These are phyloP conservation scores for Backusella mclennaniae DNA, from an alignment of 192 early-diverging fungal genomes.

Conservation along the genomic window DNA sequence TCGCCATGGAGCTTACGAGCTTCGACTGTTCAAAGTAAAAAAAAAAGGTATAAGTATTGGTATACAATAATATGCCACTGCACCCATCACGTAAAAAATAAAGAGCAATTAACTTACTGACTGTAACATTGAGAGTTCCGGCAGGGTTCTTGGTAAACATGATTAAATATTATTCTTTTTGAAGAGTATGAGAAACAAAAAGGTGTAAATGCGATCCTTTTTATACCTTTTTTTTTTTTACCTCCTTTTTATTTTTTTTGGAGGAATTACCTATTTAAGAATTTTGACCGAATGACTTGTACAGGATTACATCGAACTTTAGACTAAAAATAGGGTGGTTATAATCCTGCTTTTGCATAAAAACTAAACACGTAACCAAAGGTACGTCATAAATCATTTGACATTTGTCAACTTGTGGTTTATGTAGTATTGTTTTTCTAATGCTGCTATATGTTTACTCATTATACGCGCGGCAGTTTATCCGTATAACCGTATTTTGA, in stretches of 20 bases:
- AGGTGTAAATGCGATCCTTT: not conserved
- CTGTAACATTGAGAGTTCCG: conserved; percentile 13
- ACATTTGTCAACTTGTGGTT: not conserved
- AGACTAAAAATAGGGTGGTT: not conserved
- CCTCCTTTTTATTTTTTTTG: not conserved
- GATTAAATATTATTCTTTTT: not conserved
- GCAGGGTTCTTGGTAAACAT: conserved; percentile 8
- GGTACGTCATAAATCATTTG: not conserved
- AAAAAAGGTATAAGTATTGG: not conserved
- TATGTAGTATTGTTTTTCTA: too few species aligned
- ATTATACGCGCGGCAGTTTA: too few species aligned
- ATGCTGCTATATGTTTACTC: not conserved
- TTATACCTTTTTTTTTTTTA: not conserved
- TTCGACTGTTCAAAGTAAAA: conserved; percentile 19
- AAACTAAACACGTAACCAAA: not conserved
- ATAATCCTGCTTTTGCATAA: not conserved
- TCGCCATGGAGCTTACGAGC: conserved; percentile 33
- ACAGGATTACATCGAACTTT: not conserved
- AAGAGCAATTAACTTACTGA: conserved; percentile 8
- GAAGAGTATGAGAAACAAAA: not conserved
- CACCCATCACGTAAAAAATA: not conserved
- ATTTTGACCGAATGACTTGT: not conserved
- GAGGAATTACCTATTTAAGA: not conserved
- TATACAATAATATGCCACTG: not conserved
- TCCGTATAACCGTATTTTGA: not conserved